These are phyloP conservation scores for Hebeloma cylindrosporum DNA, from an alignment of 768 basidiomycete species.

Conservation along the genomic window DNA sequence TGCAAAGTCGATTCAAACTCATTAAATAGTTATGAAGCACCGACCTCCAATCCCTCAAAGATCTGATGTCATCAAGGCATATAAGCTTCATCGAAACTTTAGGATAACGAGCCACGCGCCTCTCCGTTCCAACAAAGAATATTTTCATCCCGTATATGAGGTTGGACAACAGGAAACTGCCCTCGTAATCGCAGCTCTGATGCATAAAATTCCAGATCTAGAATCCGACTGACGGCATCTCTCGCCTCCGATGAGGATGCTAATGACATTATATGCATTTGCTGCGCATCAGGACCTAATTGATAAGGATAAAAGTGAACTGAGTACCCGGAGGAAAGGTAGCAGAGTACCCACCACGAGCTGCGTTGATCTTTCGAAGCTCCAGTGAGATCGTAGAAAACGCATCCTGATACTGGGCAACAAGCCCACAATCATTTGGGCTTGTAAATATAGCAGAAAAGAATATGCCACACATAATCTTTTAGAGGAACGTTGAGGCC, in stretches of 20 bases:
- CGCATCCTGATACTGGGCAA: not conserved
- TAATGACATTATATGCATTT: conserved; percentile 13
- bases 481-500: not conserved
- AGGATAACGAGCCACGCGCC: conserved; percentile 35
- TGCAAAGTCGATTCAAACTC: not conserved
- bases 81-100: not conserved
- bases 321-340: not conserved
- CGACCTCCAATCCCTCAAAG: conserved; percentile 78
- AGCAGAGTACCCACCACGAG: conserved; percentile 48
- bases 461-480: conserved; percentile 70
- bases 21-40: conserved; percentile 13
- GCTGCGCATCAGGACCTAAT: conserved; percentile 72
- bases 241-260: not conserved
- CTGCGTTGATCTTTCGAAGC: conserved; percentile 50
- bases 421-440: conserved; percentile 8
- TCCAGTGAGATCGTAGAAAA: conserved; percentile 11
- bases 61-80: conserved; percentile 36
- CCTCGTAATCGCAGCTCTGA: conserved; percentile 81
- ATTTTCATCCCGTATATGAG: conserved; percentile 57
- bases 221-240: not conserved
- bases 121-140: conserved; percentile 88
- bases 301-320: conserved; percentile 3
- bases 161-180: conserved; percentile 56
- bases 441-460: conserved; percentile 38
- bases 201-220: conserved; percentile 58